Conservation (phyloP, 2,329 filamentous ascomycete genomes). For the Aspergillus versicolor region DNA sequence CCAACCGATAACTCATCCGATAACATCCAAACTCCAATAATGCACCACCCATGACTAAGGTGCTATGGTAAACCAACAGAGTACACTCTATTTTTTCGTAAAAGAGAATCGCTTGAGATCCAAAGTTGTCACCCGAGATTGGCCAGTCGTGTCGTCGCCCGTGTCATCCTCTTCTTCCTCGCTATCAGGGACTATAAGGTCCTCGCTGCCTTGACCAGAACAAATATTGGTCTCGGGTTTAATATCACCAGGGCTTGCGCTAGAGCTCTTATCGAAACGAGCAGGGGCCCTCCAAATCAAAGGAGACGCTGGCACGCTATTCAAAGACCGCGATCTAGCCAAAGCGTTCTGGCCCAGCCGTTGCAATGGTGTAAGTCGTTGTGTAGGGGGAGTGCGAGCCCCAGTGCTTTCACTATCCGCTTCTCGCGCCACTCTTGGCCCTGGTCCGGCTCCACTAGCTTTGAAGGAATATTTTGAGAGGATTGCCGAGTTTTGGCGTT, state of each 20-base stretch:
- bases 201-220: slow-evolving; percentile 49
- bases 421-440: not conserved
- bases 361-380: slow-evolving; percentile 39
- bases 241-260: not conserved
- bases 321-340: slow-evolving; percentile 39
- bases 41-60: not conserved
- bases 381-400: slow-evolving; percentile 7
- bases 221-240: not conserved
- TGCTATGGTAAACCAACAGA: not conserved
- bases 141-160: not conserved
- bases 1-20: not conserved
- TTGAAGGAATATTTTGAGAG: slow-evolving; percentile 38
- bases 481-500: slow-evolving; percentile 36
- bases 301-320: slow-evolving; percentile 17
- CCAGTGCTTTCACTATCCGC: not conserved
- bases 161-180: slow-evolving; percentile 41
- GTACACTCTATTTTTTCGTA: slow-evolving; percentile 10
- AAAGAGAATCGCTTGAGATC: slow-evolving; percentile 41
- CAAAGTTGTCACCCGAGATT: slow-evolving; percentile 21
- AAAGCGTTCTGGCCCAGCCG: slow-evolving; percentile 42
- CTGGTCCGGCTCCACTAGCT: slow-evolving; percentile 5
- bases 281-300: not conserved
- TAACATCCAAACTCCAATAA: slow-evolving; percentile 9
- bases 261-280: not conserved
- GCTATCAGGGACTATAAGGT: slow-evolving; percentile 52